phyloP scores from a whole-genome alignment of 1,284 basidiomycete genomes.

The Moesziomyces aphidis region DNA sequence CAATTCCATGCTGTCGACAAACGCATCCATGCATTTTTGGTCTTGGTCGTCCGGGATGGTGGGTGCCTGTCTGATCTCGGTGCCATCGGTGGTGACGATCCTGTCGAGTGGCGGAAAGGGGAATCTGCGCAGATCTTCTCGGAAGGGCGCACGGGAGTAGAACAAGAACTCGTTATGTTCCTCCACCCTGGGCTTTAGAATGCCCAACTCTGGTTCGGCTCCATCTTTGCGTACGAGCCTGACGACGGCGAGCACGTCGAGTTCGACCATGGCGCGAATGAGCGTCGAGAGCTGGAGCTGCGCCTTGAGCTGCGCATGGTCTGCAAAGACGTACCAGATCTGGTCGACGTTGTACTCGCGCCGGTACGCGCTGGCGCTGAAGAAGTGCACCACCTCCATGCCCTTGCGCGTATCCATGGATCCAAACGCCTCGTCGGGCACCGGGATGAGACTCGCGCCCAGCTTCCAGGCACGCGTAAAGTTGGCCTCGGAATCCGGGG shows the following conservation, averaged over 20 bases:
- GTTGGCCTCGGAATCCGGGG: slow-evolving; percentile 76
- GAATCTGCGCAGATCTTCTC: slow-evolving; percentile 89
- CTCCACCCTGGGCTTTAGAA: slow-evolving; percentile 53
- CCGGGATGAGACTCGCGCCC: slow-evolving; percentile 85
- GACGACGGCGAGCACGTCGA: slow-evolving; percentile 79
- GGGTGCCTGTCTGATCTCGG: slow-evolving; percentile 79
- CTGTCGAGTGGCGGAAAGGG: slow-evolving; percentile 84
- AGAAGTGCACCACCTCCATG: slow-evolving; percentile 88
- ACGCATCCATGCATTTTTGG: slow-evolving; percentile 81
- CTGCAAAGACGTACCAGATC: slow-evolving; percentile 86
- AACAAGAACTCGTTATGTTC: slow-evolving; percentile 51
- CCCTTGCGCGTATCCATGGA: slow-evolving; percentile 80
- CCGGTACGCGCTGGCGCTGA: slow-evolving; percentile 70
- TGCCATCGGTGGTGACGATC: slow-evolving; percentile 81
- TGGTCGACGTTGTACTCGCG: slow-evolving; percentile 84
- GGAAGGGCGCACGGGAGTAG: slow-evolving; percentile 83
- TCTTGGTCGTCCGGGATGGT: slow-evolving; percentile 85
- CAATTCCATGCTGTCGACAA: slow-evolving; percentile 88
- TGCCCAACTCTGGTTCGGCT: slow-evolving; percentile 76
- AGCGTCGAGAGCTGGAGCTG: slow-evolving; percentile 88
- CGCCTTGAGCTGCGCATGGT: slow-evolving; percentile 76
- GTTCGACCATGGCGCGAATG: slow-evolving; percentile 80
- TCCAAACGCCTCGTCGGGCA: slow-evolving; percentile 77
- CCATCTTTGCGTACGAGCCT: slow-evolving; percentile 81
- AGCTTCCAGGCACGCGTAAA: slow-evolving; percentile 89